Evolutionary conservation across 2,329 filamentous ascomycete species (phyloP).

Genomic region (Leptographium flavum): DNA sequence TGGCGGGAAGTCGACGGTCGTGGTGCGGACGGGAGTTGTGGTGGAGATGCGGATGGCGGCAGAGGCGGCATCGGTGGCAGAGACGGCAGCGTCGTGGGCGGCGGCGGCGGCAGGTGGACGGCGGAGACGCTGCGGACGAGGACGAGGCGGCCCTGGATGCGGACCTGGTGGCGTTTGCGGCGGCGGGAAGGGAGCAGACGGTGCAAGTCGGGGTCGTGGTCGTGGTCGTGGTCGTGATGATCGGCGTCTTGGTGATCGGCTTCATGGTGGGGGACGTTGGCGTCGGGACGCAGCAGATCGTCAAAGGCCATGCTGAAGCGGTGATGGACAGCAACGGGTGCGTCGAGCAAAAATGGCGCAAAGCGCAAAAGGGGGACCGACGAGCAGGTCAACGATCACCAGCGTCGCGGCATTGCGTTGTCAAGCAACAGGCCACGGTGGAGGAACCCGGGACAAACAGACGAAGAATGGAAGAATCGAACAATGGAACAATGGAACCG

Average conservation of each 20-base stretch:
- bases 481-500: too few relatives aligned
- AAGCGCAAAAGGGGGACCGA: too few relatives aligned
- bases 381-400: too few relatives aligned
- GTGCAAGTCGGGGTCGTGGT: constrained; percentile 2
- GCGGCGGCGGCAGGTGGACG: constrained; percentile 10
- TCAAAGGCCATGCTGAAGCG: background rate
- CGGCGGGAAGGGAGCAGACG: constrained; percentile 14
- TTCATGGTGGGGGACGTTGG: too few relatives aligned
- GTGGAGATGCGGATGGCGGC: background rate
- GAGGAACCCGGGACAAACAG: too few relatives aligned
- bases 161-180: constrained; percentile 19
- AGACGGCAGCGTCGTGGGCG: background rate
- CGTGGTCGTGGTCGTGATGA: too few relatives aligned
- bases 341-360: too few relatives aligned
- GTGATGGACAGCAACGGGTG: too few relatives aligned
- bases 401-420: too few relatives aligned
- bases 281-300: background rate
- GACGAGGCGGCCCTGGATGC: constrained; percentile 22
- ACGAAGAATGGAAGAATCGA: too few relatives aligned
- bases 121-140: constrained; percentile 22
- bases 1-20: background rate
- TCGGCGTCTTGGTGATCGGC: too few relatives aligned
- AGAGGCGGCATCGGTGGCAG: background rate
- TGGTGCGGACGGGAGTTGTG: background rate
- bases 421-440: too few relatives aligned